Percentiles rank a stretch among this genome's conserved stretches.
phyloP scores from a whole-genome alignment of 2,329 filamentous ascomycete genomes.

The Xylariales sp. region DNA sequence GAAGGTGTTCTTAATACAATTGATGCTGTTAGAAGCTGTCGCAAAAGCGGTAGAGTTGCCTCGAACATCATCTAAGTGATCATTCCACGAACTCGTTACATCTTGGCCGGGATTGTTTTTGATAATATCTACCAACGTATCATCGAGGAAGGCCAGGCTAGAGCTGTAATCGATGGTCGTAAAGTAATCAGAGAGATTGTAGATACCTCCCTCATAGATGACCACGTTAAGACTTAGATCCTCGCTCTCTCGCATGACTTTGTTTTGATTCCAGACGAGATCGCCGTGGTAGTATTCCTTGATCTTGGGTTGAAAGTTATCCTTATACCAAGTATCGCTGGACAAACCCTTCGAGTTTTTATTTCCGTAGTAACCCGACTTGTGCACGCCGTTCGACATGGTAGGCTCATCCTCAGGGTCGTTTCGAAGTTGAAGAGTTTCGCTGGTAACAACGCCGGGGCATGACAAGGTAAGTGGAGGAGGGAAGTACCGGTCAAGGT shows the following conservation, averaged over 20 bases:
- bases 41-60: slow-evolving; percentile 63
- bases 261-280: slow-evolving; percentile 74
- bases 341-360: slow-evolving; percentile 69
- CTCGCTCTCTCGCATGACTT: slow-evolving; percentile 73
- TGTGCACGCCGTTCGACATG: slow-evolving; percentile 71
- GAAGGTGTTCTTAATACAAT: slow-evolving; percentile 86
- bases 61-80: slow-evolving; percentile 59
- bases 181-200: slow-evolving; percentile 94
- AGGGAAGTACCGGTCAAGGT: slow-evolving; percentile 87
- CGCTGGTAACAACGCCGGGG: slow-evolving; percentile 73
- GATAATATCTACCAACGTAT: slow-evolving; percentile 73
- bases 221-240: slow-evolving; percentile 80
- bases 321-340: slow-evolving; percentile 79
- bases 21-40: slow-evolving; percentile 72
- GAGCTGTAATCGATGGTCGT: slow-evolving; percentile 73
- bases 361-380: slow-evolving; percentile 71
- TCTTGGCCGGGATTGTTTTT: slow-evolving; percentile 82
- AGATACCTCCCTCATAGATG: slow-evolving; percentile 79
- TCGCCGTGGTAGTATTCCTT: slow-evolving; percentile 88
- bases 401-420: slow-evolving; percentile 62
- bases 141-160: slow-evolving; percentile 75
- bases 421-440: slow-evolving; percentile 62
- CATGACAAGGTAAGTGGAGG: slow-evolving; percentile 80
- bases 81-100: slow-evolving; percentile 74
- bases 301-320: slow-evolving; percentile 80